Evolutionary conservation across 2,329 filamentous ascomycete genomes (phyloP), one percentile per base, ranked within the genome.

Genomic region (Monosporascus sp.): DNA sequence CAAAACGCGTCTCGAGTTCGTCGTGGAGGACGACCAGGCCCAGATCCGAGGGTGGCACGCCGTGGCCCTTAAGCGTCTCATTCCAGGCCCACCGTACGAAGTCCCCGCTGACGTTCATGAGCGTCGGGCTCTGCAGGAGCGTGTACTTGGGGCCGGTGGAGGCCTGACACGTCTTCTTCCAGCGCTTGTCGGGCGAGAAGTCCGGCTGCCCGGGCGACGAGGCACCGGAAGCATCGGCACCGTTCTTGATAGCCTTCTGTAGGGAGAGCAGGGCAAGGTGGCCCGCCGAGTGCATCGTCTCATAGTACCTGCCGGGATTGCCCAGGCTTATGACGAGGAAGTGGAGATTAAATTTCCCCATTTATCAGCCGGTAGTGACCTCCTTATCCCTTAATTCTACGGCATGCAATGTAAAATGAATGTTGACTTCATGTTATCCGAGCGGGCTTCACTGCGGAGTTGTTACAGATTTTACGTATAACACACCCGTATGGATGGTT

Each of bases 241-340:
- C 5, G 31, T 35, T 35, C 31, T 35, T 62, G 22, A 87, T 72
- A 25, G 72, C 68, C 17, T 72, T 75, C 20, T 78, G 76, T 8
- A 93, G 72, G 2, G 80, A 75, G 51, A 81, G 75, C 59, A 96
- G 81, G 46, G 90, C 81, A 52, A 85, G 81, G 74, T 97, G 93
- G 11, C 92, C 94, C 15, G 91, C 90, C 24, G 86, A 92, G 73
- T 97, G 94, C 7, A 93, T 84, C 20, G 89, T 95, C 58, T 87
- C 79, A 59, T 82, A 81, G 70, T 93, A 92, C 2, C 83, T 75
- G 7, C 80, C 77, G 7, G 89, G 90, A 63, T 97, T 97, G 61
- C 94, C 94, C 57, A 99, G 81, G 57, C 90, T 94, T 74, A 91
- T 82, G 63, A 97, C 78, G 53, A 97, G 82, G 62, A 96, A 83